Evolutionary conservation across 2,329 filamentous ascomycete genomes (phyloP).

Genomic region (Calonectria pauciramosa): DNA sequence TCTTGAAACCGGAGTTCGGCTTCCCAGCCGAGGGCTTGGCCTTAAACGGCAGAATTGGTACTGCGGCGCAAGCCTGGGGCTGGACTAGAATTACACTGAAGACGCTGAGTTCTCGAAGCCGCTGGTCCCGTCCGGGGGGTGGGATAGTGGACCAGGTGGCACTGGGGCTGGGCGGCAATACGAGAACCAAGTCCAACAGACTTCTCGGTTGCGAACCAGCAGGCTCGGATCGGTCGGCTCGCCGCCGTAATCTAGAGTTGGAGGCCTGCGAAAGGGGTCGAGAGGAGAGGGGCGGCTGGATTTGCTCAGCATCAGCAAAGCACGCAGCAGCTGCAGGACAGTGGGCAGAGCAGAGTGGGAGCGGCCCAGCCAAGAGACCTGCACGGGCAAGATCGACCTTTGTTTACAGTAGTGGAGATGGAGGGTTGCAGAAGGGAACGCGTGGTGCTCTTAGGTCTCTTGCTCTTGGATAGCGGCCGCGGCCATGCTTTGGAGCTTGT

Average conservation of each 20-base stretch:
- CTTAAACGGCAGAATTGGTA: not conserved
- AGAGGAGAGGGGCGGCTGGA: not conserved
- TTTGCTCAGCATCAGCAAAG: conserved; percentile 11
- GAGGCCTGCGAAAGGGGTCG: conserved; percentile 7
- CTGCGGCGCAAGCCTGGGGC: not conserved
- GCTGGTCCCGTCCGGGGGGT: not conserved
- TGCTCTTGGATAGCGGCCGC: not conserved
- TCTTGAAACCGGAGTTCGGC: not conserved
- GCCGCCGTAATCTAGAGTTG: conserved; percentile 11
- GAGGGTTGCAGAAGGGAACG: not conserved
- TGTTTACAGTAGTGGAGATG: not conserved
- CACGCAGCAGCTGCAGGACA: not conserved
- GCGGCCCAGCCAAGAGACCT: not conserved
- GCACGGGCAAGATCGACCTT: not conserved
- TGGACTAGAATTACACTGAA: not conserved
- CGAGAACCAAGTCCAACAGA: not conserved
- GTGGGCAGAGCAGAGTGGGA: not conserved
- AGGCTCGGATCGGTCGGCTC: conserved; percentile 14
- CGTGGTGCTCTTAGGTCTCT: not conserved
- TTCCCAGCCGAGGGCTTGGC: not conserved
- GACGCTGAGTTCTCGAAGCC: not conserved
- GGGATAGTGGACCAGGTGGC: conserved; percentile 1
- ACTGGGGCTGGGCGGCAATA: conserved; percentile 1
- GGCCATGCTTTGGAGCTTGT: not conserved
- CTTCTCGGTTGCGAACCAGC: conserved; percentile 11